Evolutionary conservation across 2,329 filamentous ascomycete species (phyloP), one percentile per base, ranked within the genome.

Genomic region (Chrysosphaeria jannelii): DNA sequence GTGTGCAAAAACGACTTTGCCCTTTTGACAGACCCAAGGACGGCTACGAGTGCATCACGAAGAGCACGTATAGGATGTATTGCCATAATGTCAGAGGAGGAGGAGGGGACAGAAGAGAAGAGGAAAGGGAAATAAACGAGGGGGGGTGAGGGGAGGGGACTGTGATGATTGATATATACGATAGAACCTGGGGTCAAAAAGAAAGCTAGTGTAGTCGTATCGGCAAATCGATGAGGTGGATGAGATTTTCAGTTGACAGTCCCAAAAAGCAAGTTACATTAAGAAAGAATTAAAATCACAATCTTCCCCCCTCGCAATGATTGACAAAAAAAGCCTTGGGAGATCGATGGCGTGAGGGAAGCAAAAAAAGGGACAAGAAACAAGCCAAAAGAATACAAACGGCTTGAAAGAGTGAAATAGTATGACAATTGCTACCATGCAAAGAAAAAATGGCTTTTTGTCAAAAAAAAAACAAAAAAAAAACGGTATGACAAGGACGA

Each of bases 1-100:
- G 57, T 53, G 35, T 58, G 50, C 28, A 66, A 39, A 29, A 65
- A 42, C 23, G 57, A 58, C 42, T 56, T 63, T 33, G 60, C 60
- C 24, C 51, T 48, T 23, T 61, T 43, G 26, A 66, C 46, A 33
- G 55, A 58, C 43, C 51, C 60, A 38, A 63, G 41, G 28, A 55
- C 57, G 31, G 54, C 46, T 29, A 57, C 34, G 34, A 66, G 42
- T 22, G 49, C 48, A 40, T 52, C 53, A 32, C 49, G 54, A 34
- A 66, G 43, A n/a, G n/a, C n/a, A n/a, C n/a, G n/a, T n/a, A n/a
- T n/a, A n/a, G n/a, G n/a, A n/a, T n/a, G n/a, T n/a, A n/a, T n/a
- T n/a, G n/a, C n/a, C n/a, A 14, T n/a, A 24, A 8, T 13, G 10
- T n/a, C 9, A 18, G 14, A 15, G 22, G 15, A 18, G 14, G 14